Evolutionary conservation across 2,329 filamentous ascomycete genomes (phyloP), one percentile per base, ranked within the genome.

Genomic region (Alternaria solani): DNA sequence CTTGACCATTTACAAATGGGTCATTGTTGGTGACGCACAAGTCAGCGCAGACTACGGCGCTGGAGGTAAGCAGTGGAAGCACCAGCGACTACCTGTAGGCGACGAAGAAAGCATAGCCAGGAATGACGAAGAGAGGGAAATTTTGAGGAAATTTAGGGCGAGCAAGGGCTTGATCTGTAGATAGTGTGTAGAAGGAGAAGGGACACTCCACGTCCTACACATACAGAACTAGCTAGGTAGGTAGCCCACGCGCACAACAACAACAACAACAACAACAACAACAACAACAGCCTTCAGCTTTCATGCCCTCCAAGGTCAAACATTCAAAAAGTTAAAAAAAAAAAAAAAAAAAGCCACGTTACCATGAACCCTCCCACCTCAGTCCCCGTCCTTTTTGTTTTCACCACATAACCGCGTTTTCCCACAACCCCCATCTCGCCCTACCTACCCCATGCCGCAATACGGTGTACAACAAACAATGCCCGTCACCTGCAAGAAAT

Each of bases 1-100:
- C 0, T 80, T 99, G 77, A 97, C 93, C 76, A 98, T 98, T 64
- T 97, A 99, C 82, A 97, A 97, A 83, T 99, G 97, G 83, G 88
- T 95, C 79, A 85, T 99, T 64, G 84, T 91, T 38, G 95, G 94
- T 0, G 83, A 87, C 60, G 95, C 94, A 9, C 95, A 99, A 68
- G 84, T 89, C n/a, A 92, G 92, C 23, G 86, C 86, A 0, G 88
- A 88, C 55, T 98, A 97, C 75, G 85, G 84, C 2, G 77, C 79
- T 25, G 85, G 84, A 2, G 84, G 84, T 18, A 85, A 80, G 75
- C 75, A 73, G 62, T 89, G 83, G 79, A 87, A 85, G 75, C 88
- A 89, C 77, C 76, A 84, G 70, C 81, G 72, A 51, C 66, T 89
- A 63, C 72, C 80, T 2, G 65, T 72, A 16, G 71, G 66, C 3